Conservation (phyloP, 2,329 filamentous ascomycete species). For the Curvularia hawaiiensis region DNA sequence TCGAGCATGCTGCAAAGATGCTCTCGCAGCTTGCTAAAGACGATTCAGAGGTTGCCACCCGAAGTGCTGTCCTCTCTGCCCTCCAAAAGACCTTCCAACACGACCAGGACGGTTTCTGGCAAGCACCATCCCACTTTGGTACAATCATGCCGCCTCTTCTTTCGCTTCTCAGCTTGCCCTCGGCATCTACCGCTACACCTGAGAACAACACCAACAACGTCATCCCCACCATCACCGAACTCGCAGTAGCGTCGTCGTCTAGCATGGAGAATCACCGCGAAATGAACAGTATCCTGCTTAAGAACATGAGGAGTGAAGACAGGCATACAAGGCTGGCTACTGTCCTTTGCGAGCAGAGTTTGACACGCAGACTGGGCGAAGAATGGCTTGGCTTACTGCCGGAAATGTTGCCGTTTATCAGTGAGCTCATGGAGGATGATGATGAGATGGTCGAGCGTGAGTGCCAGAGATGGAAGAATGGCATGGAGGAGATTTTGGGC, state of each 20-base stretch:
- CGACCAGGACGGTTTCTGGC: slow-evolving; percentile 96
- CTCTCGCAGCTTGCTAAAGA: slow-evolving; percentile 53
- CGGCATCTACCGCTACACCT: slow-evolving; percentile 18
- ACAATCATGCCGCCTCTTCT: slow-evolving; percentile 73
- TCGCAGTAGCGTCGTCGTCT: slow-evolving; percentile 78
- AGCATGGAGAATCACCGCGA: slow-evolving; percentile 90
- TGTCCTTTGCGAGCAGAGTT: slow-evolving; percentile 77
- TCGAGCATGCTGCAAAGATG: slow-evolving; percentile 74
- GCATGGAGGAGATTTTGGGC: slow-evolving; percentile 86
- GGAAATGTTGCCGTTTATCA: slow-evolving; percentile 96
- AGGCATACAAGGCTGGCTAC: slow-evolving; percentile 77
- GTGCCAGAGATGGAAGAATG: slow-evolving; percentile 86
- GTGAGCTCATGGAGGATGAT: slow-evolving; percentile 94
- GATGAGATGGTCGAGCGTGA: slow-evolving; percentile 91
- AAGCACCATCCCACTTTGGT: slow-evolving; percentile 84
- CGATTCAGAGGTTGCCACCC: slow-evolving; percentile 63
- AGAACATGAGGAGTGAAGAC: slow-evolving; percentile 75
- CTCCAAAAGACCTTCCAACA: slow-evolving; percentile 79
- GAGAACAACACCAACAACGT: slow-evolving; percentile 56
- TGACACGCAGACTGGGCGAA: slow-evolving; percentile 83
- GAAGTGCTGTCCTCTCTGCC: slow-evolving; percentile 71
- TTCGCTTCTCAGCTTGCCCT: slow-evolving; percentile 57
- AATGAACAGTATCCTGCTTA: slow-evolving; percentile 78
- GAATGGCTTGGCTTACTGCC: slow-evolving; percentile 91
- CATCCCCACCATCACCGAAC: slow-evolving; percentile 76